Base-by-base conservation (phyloP, 176 grass and related monocot genomes). In the Guadua angustifolia region DNA sequence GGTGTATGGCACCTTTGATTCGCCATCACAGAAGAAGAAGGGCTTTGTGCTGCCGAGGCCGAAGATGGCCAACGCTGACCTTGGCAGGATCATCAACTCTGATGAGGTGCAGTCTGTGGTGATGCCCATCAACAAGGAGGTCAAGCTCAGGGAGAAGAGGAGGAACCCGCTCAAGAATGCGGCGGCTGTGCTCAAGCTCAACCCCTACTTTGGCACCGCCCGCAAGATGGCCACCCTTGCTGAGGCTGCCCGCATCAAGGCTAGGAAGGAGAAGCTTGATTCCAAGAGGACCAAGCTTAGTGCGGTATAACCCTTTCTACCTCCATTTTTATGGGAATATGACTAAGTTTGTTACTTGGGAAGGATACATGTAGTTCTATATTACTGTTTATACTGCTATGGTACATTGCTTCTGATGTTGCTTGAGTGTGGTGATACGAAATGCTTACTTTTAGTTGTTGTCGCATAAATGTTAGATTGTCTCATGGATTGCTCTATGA, bases 91-190 rank as follows among this genome's bases (percentile, higher is more conserved):
- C 72, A 97, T 97, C 65, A 97, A 97, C 65, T 94, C 89, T 32
- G 91, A 97, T 1, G 94, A 94, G 78, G 91, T 97, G 17, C 94
- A 97, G 79, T 92, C 91, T 26, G 87, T 97, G 25, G 91, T 94
- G 35, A 91, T 74, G 74, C 94, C 89, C 2, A 75, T 93, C 50
- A 94, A 97, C 82, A 90, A 85, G 91, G 94, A 90, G 33, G 75
- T 94, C 0, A 97, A 92, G 89, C 88, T 85, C 78, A 84, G 87
- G 71, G 62, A 84, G 25, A 71, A 89, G 51, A 91, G 92, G 78
- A 97, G 82, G 91, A 97, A 97, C 78, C 94, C 91, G 1, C 69
- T 97, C 22, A 97, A 97, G 91, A 97, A 87, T 58, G 71, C 86
- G 5, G 83, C 85, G 36, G 89, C 91, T 38, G 70, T 97, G 26